A percentile compares a stretch with the other conserved stretches of the same genome.
These are phyloP conservation scores for Podaxis sp. DNA, from an alignment of 768 basidiomycete species.

Conservation along the genomic window DNA sequence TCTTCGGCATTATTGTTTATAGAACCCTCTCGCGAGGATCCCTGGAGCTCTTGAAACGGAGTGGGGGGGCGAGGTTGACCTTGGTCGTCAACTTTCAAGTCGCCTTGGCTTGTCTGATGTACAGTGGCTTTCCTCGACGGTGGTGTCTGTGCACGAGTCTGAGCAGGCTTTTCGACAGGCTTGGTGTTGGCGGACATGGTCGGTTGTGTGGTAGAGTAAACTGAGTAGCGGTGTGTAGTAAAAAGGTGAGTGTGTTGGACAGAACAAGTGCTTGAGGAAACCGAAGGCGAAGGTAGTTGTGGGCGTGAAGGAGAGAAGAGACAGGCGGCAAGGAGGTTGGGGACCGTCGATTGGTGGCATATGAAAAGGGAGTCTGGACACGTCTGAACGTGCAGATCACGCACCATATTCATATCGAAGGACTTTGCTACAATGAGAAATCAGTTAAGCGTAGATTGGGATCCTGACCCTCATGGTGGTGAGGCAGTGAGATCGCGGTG, in stretches of 20 bases:
- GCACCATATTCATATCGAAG: slow-evolving; percentile 1
- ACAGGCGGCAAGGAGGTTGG: neutral
- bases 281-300: neutral
- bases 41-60: neutral
- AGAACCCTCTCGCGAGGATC: slow-evolving; percentile 4
- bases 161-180: neutral
- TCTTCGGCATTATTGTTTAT: neutral
- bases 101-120: neutral
- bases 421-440: neutral
- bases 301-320: neutral
- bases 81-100: neutral
- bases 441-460: neutral
- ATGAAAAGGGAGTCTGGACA: neutral
- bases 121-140: neutral
- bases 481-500: neutral
- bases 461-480: neutral
- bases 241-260: neutral
- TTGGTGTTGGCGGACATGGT: neutral
- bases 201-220: neutral
- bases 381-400: neutral
- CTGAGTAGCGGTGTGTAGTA: neutral
- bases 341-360: neutral
- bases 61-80: slow-evolving; percentile 1
- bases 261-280: neutral
- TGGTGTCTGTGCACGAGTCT: neutral